A percentile compares a stretch with the other conserved stretches of the same genome.
Conservation (phyloP, 148 eudicot genomes). For the Heliosperma pusillum region DNA sequence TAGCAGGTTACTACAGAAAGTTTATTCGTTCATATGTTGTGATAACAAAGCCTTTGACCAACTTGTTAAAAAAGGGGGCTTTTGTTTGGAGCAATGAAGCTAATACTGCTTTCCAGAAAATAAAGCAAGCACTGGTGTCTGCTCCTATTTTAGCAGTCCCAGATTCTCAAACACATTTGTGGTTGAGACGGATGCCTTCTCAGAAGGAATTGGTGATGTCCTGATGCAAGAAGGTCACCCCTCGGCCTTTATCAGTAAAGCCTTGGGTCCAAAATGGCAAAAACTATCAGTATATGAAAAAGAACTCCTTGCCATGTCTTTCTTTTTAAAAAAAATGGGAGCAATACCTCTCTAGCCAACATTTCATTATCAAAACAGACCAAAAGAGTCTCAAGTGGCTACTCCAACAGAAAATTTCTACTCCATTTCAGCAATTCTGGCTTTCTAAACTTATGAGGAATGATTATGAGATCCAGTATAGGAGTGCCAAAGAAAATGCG, state of each 20-base stretch:
- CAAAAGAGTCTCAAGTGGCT: constrained; percentile 13
- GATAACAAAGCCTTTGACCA: background rate
- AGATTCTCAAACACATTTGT: background rate
- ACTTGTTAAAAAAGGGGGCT: background rate
- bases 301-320: constrained; percentile 8
- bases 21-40: background rate
- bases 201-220: background rate
- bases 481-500: background rate
- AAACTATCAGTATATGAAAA: constrained; percentile 13
- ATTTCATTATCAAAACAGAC: constrained; percentile 7
- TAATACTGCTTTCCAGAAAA: too few relatives aligned
- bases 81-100: background rate
- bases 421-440: constrained; percentile 7
- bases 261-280: background rate
- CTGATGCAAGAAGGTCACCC: background rate
- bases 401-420: background rate
- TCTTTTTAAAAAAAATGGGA: constrained; percentile 14
- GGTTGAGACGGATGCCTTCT: constrained; percentile 2
- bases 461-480: background rate
- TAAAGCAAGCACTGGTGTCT: background rate
- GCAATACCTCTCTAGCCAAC: background rate
- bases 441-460: background rate
- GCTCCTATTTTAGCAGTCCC: background rate
- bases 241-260: constrained; percentile 7
- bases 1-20: background rate